Evolutionary conservation across 2,329 filamentous ascomycete species (phyloP).

Genomic region (Ilyonectria sp.): DNA sequence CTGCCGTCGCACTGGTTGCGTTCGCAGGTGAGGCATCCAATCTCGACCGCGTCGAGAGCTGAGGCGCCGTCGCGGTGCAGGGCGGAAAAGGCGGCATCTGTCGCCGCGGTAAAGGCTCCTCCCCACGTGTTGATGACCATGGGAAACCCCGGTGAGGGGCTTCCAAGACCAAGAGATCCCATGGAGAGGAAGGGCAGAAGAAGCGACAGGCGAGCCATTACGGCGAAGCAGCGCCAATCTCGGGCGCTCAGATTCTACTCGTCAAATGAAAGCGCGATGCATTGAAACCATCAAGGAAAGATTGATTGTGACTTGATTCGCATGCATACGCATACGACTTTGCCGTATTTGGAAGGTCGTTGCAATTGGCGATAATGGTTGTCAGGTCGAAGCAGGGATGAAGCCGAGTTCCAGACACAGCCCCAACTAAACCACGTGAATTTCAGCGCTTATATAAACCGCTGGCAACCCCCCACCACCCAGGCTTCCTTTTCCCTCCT

Average conservation of each 20-base stretch:
- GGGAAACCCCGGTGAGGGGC: conserved; percentile 59
- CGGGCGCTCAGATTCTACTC: too few relatives aligned
- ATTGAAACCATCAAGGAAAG: neutral
- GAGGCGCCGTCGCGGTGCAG: conserved; percentile 52
- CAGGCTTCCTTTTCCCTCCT: neutral
- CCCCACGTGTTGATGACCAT: conserved; percentile 71
- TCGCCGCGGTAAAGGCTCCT: conserved; percentile 66
- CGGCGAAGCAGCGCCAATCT: neutral
- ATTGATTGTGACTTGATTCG: neutral
- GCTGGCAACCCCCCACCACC: neutral
- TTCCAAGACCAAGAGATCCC: conserved; percentile 27
- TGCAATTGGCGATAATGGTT: neutral
- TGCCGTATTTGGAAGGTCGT: conserved; percentile 2
- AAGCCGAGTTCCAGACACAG: conserved; percentile 1
- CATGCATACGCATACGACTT: neutral
- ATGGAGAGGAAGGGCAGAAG: conserved; percentile 33
- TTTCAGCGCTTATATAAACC: conserved; percentile 17
- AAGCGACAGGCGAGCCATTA: conserved; percentile 27
- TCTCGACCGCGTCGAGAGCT: conserved; percentile 66
- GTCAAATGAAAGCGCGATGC: neutral
- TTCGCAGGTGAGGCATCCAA: conserved; percentile 68
- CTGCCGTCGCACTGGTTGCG: conserved; percentile 67
- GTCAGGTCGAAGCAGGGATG: conserved; percentile 4
- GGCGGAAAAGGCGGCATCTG: conserved; percentile 63
- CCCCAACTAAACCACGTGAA: conserved; percentile 16